Evolutionary conservation across 2,329 filamentous ascomycete species (phyloP).

Genomic region (Pseudogymnoascus sp.): DNA sequence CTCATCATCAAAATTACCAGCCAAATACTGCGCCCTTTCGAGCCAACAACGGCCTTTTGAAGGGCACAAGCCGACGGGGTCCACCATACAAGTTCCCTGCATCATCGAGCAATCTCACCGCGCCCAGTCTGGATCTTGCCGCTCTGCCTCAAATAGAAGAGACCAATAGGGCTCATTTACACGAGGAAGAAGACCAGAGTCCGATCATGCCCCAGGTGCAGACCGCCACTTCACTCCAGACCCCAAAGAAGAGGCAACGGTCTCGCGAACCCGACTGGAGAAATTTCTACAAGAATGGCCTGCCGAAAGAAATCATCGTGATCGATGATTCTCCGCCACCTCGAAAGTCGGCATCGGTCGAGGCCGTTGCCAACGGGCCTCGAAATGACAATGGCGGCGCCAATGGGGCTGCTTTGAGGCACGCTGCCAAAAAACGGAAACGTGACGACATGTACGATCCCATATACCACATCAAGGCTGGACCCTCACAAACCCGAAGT

Average conservation of each 20-base stretch:
- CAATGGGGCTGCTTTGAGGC: constrained; percentile 28
- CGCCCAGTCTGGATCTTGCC: constrained; percentile 19
- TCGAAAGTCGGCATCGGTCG: constrained; percentile 25
- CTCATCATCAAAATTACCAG: constrained; percentile 49
- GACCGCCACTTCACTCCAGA: constrained; percentile 21
- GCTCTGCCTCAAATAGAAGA: constrained; percentile 21
- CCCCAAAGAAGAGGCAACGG: constrained; percentile 33
- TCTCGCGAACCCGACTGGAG: constrained; percentile 64
- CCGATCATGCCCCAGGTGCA: background rate
- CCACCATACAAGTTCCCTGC: constrained; percentile 25
- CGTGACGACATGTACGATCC: constrained; percentile 58
- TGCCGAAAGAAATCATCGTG: constrained; percentile 78
- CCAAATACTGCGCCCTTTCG: constrained; percentile 42
- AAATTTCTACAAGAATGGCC: constrained; percentile 73
- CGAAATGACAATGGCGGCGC: constrained; percentile 25
- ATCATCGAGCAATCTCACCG: constrained; percentile 26
- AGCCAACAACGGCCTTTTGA: constrained; percentile 36
- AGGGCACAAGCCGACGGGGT: constrained; percentile 26
- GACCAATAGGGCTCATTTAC: constrained; percentile 9
- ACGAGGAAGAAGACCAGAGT: background rate
- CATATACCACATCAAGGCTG: constrained; percentile 60
- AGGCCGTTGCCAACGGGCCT: constrained; percentile 35
- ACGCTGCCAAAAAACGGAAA: constrained; percentile 69
- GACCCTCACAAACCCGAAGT: constrained; percentile 65
- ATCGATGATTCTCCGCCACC: constrained; percentile 62